Base-by-base conservation (phyloP, 2,329 filamentous ascomycete genomes). In the Geosmithia flava region DNA sequence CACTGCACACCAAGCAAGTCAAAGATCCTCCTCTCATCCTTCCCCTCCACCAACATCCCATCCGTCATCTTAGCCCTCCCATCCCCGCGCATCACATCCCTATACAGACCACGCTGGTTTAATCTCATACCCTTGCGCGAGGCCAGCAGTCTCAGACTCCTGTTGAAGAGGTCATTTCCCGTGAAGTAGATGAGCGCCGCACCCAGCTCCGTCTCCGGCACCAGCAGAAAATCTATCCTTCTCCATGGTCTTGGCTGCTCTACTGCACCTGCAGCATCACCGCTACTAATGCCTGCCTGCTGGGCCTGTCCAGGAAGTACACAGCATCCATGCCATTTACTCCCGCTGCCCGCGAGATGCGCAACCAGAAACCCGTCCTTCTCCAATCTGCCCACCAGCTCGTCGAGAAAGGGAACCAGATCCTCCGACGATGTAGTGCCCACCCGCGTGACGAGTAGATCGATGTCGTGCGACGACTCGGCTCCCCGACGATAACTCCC, bases 131-230 rank as follows among this genome's bases (percentile, higher is more conserved):
- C 78, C 65, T 87, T 93, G 64, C 80, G 88, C 40, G 80, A 78
- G 15, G 89, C 88, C 53, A 96, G 63, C 16, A 94, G 66, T 53
- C 91, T 70, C 62, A 96, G 78, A 58, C 87, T 94, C 16, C 90
- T 74, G 62, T 96, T 96, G 68, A 96, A 96, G 33, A 95, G 84
- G 60, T 95, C 90, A 55, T 96, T 93, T 1, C 91, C 91, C 0
- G 91, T 96, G 59, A 96, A 97, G 60, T 96, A 96, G n/a, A 96
- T 76, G 52, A 96, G 62, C 0, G 90, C 89, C 0, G 87, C 90
- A 1, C 91, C 91, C 46, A 88, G 73, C 62, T 95, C 83, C 2
- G 76, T 70, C 54, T 81, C 81, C 0, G 90, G 89, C 1, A 95
- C 90, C 3, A 94, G 75, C 1, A 96, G 69, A 19, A 96, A 76